A percentile compares a stretch with the other conserved stretches of the same genome.
phyloP scores from a whole-genome alignment of 345 rosid species.

The Capsella bursapastoris region DNA sequence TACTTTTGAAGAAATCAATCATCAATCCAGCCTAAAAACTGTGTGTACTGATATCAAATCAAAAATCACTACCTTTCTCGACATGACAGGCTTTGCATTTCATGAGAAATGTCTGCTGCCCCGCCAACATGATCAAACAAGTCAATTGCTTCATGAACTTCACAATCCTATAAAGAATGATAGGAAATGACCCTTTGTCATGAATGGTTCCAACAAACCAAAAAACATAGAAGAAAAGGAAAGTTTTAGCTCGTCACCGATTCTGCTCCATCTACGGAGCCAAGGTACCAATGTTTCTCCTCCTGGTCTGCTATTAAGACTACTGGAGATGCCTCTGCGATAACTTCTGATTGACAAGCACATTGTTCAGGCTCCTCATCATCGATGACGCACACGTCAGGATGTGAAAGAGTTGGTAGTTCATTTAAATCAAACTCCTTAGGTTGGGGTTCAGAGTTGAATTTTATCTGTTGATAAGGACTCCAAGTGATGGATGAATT shows the following conservation, averaged over 20 bases:
- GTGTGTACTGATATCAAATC: slow-evolving; percentile 17
- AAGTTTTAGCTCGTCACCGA: slow-evolving; percentile 45
- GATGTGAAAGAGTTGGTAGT: slow-evolving; percentile 37
- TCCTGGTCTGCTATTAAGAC: slow-evolving; percentile 43
- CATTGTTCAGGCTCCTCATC: slow-evolving; percentile 42
- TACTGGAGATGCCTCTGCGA: slow-evolving; percentile 40
- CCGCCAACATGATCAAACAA: slow-evolving; percentile 40
- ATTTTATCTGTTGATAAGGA: slow-evolving; percentile 34
- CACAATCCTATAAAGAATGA: slow-evolving; percentile 52
- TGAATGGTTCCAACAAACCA: slow-evolving; percentile 10
- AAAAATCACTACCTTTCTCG: slow-evolving; percentile 67
- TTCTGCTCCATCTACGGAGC: slow-evolving; percentile 41
- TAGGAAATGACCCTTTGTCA: slow-evolving; percentile 37
- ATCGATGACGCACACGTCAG: slow-evolving; percentile 39
- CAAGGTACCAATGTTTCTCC: slow-evolving; percentile 45
- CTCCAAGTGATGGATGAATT: slow-evolving; percentile 33
- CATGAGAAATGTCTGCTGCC: slow-evolving; percentile 41
- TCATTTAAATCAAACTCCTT: slow-evolving; percentile 52
- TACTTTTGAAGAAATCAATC: not conserved
- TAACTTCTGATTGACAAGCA: slow-evolving; percentile 42
- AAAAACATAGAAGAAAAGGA: slow-evolving; percentile 6
- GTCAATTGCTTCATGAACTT: slow-evolving; percentile 45
- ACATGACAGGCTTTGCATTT: slow-evolving; percentile 47
- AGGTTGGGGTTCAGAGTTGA: slow-evolving; percentile 44
- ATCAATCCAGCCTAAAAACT: not conserved